Evolutionary conservation across 306 rosid genomes (phyloP), one percentile per base, ranked within the genome.

Genomic region (Prunus fruticosa): DNA sequence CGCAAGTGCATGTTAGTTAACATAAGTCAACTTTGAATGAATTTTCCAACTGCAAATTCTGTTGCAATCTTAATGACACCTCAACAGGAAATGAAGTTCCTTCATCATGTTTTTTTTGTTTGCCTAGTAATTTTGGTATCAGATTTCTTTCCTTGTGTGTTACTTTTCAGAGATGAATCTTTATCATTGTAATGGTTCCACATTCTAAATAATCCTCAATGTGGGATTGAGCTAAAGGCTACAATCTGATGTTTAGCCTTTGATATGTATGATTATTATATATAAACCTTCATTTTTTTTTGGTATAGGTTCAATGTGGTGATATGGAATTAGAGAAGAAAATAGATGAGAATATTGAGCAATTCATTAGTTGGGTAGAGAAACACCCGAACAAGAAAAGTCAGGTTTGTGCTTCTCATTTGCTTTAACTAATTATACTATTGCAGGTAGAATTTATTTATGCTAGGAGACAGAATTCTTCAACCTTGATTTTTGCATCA

Each of bases 331-430:
- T 96, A 74, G 97, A 96, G 77, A 96, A 91, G 84, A 96, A 89
- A 89, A 89, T 96, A 65, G 97, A 96, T 67, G 99, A 92, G 71
- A 92, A 89, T 87, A 91, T 96, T 73, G 99, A 89, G 76, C 99
- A 96, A 78, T 96, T 91, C 73, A 76, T 96, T 81, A 77, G 81
- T 81, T 96, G 99, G 99, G 99, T 89, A 58, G 99, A 96, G 91
- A 96, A 92, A 77, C 99, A 96, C 84, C 99, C 97, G 1, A 89
- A 96, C 88, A 96, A 91, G 79, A 96, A 92, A 85, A 96, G 97
- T 78, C 97, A 92, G 98, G 99, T 96, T 47, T 80, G 89, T 49
- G 43, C 60, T 82, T 79, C 68, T 8, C 71, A 22, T 1, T 75
- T 57, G 69, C 34, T 58, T 52, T 58, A 23, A 69, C 49, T 23